Evolutionary conservation across 352 stramenopile genomes (phyloP).

Genomic region (Phytophthora sansomeana): DNA sequence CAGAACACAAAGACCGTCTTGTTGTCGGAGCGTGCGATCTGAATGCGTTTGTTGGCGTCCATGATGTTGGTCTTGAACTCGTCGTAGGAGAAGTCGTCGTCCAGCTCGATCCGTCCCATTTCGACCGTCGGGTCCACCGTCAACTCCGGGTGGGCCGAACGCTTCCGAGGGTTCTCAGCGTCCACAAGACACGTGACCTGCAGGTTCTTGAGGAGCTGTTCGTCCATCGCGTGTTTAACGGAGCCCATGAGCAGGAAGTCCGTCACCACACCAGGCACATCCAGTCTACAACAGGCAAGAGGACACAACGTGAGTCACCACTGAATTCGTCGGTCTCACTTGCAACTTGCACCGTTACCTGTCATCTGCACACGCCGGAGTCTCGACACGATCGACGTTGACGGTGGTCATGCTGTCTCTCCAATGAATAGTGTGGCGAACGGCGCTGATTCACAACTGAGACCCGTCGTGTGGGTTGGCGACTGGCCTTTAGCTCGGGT

Average conservation of each 20-base stretch:
- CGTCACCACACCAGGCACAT: conserved; percentile 68
- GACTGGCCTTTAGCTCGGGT: conserved; percentile 32
- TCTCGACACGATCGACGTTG: conserved; percentile 19
- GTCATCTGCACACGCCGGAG: conserved; percentile 21
- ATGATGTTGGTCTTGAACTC: conserved; percentile 56
- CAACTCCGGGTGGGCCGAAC: conserved; percentile 26
- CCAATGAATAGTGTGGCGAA: conserved; percentile 19
- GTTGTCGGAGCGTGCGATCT: conserved; percentile 39
- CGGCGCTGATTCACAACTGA: conserved; percentile 29
- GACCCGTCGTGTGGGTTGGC: neutral
- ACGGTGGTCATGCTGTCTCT: conserved; percentile 32
- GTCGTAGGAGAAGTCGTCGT: conserved; percentile 72
- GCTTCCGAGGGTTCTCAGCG: conserved; percentile 72
- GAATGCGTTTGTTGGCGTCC: conserved; percentile 58
- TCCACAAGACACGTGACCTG: conserved; percentile 60
- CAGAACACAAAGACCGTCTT: conserved; percentile 78
- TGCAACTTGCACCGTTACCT: conserved; percentile 12
- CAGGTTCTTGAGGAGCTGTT: conserved; percentile 64
- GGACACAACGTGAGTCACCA: conserved; percentile 1
- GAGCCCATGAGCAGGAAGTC: conserved; percentile 65
- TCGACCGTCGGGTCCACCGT: conserved; percentile 38
- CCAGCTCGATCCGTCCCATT: conserved; percentile 57
- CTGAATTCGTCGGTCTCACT: neutral
- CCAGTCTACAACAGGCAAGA: conserved; percentile 43
- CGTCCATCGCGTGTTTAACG: conserved; percentile 65